Base-by-base conservation (phyloP, 2,329 filamentous ascomycete genomes). In the Verruconis gallopava region DNA sequence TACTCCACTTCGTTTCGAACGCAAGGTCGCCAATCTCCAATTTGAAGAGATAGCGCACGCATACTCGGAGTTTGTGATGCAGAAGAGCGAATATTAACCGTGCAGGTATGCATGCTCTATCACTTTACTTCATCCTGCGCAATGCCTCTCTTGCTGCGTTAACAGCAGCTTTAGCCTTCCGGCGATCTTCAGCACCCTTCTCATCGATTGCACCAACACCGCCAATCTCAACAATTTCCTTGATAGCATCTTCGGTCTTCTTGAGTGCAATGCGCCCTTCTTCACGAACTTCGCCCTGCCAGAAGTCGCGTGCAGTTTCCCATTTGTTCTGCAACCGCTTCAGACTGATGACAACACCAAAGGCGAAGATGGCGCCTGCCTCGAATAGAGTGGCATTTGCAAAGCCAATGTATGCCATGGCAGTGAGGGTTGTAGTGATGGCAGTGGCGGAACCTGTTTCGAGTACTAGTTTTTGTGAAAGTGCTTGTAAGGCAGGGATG, bases 381-480 rank as follows among this genome's bases (percentile, higher is more conserved):
- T 77, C 73, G 44, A 75, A 76, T 1, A 72, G 43, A 1, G 37
- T 42, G 6, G 58, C 42, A 3, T 67, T 67, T 5, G 69, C 64
- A 0, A 68, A 61, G 5, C 69, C 52, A 14, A 73, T 48, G 53
- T 73, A 76, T 3, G 75, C 64, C 43, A 77, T 65, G 0, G 61
- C 67, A 0, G 69, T 71, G 2, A 78, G 62, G 0, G 71, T 71
- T 9, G 68, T 66, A 40, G 53, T 65, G 46, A 58, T 62, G 3
- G 76, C 75, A 0, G 83, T 81, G 0, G 84, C 85, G 40, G 77
- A 80, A 0, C 85, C 63, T 0, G 83, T 82, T 53, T 86, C 78
- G 3, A 93, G 56, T 3, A 94, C 77, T 2, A 65, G 55, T 2
- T 53, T 53, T 50, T 69, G 67, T 4, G 64, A 66, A 28, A 63